A percentile compares a stretch with the other conserved stretches of the same genome.
These are phyloP conservation scores for Penicillium nucicola DNA, from an alignment of 495 filamentous ascomycete genomes.

Conservation along the genomic window DNA sequence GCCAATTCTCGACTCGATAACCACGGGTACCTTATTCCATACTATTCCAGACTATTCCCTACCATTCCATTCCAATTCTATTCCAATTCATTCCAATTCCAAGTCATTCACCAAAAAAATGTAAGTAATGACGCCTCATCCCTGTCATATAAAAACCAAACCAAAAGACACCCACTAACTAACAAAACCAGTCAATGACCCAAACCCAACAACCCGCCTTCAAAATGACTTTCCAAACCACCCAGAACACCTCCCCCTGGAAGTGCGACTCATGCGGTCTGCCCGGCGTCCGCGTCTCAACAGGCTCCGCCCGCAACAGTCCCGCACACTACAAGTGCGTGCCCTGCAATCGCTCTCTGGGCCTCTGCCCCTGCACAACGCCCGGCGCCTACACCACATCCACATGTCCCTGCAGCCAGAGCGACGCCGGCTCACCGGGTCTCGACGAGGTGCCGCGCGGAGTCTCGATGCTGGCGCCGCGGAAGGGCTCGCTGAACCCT, in stretches of 20 bases:
- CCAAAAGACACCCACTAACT: not conserved
- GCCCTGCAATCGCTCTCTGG: conserved; percentile 18
- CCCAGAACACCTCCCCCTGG: conserved; percentile 4
- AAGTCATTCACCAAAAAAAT: not conserved
- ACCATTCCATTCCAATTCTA: not conserved
- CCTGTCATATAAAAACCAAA: not conserved
- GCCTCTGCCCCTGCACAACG: conserved; percentile 17
- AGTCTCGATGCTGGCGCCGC: conserved; percentile 1
- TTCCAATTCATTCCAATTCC: not conserved
- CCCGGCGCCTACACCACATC: conserved; percentile 13
- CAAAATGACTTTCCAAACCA: conserved; percentile 5
- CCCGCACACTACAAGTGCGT: conserved; percentile 19
- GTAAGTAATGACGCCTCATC: not conserved
- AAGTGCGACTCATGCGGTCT: conserved; percentile 16
- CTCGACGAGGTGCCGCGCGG: conserved; percentile 3
- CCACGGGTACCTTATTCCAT: not conserved
- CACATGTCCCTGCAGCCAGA: conserved; percentile 11
- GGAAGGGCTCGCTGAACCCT: conserved; percentile 2
- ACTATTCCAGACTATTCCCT: no score
- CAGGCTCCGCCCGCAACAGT: not conserved
- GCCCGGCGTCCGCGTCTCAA: conserved; percentile 15
- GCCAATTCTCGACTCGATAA: not conserved
- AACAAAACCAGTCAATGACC: not conserved
- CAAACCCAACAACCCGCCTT: not conserved
- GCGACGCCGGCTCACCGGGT: conserved; percentile 3